These are phyloP conservation scores for Daldinia caldariorum DNA, from an alignment of 495 filamentous ascomycete species.

Conservation along the genomic window DNA sequence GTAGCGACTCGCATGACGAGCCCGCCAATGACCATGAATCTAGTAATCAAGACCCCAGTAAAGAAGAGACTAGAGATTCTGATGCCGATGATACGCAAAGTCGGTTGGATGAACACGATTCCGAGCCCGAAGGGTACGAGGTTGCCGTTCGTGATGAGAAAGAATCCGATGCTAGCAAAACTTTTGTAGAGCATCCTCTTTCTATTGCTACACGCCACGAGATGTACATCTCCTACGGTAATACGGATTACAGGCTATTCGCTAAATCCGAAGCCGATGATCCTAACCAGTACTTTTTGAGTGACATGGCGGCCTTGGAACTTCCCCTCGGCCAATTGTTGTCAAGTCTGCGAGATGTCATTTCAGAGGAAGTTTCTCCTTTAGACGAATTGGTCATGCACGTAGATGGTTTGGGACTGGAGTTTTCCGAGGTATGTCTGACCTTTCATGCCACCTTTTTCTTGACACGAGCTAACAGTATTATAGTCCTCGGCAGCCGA, in stretches of 20 bases:
- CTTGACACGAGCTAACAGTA: constrained; percentile 25
- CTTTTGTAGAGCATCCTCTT: constrained; percentile 37
- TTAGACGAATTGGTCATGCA: constrained; percentile 76
- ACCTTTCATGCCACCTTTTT: neutral
- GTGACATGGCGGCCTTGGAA: constrained; percentile 69
- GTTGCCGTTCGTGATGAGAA: constrained; percentile 9
- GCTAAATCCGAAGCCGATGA: constrained; percentile 70
- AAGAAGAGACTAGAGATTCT: constrained; percentile 26
- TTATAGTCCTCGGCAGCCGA: constrained; percentile 43
- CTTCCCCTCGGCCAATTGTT: constrained; percentile 69
- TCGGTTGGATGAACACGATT: constrained; percentile 7
- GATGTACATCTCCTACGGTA: constrained; percentile 67
- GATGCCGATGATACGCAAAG: constrained; percentile 22
- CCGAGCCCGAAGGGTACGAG: constrained; percentile 11
- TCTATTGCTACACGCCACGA: constrained; percentile 40
- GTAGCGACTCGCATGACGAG: constrained; percentile 49
- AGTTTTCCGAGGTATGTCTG: constrained; percentile 74
- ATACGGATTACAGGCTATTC: constrained; percentile 75
- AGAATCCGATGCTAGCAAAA: neutral
- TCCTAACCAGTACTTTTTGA: constrained; percentile 76
- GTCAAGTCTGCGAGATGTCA: constrained; percentile 69
- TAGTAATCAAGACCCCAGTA: constrained; percentile 30
- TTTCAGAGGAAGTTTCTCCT: constrained; percentile 71
- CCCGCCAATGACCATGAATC: constrained; percentile 44
- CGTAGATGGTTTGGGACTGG: constrained; percentile 72